phyloP scores from a whole-genome alignment of 768 basidiomycete species.

The Rhizopogon sp. region DNA sequence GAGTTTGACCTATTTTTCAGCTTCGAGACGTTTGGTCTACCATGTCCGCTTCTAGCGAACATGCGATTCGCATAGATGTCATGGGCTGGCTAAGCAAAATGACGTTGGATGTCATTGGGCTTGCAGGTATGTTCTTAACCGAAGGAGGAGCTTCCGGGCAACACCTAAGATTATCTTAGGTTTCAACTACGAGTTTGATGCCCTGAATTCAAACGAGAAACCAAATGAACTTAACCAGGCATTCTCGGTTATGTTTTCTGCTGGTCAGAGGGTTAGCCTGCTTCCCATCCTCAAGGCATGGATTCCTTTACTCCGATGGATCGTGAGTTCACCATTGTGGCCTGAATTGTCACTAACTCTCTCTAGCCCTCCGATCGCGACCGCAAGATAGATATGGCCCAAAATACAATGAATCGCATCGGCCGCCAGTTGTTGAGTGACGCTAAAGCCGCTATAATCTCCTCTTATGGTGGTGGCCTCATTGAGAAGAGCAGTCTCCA shows the following conservation, averaged over 20 bases:
- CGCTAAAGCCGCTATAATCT: slow-evolving; percentile 39
- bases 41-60: slow-evolving; percentile 23
- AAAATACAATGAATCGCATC: slow-evolving; percentile 42
- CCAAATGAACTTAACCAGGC: slow-evolving; percentile 29
- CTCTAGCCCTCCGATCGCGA: slow-evolving; percentile 16
- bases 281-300: slow-evolving; percentile 28
- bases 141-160: not conserved
- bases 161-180: slow-evolving; percentile 18
- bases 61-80: slow-evolving; percentile 23
- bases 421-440: slow-evolving; percentile 43
- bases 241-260: slow-evolving; percentile 25
- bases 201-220: slow-evolving; percentile 20
- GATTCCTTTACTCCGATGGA: slow-evolving; percentile 31
- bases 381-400: slow-evolving; percentile 22
- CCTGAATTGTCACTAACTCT: not conserved
- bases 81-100: slow-evolving; percentile 28
- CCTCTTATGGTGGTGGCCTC: slow-evolving; percentile 17
- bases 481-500: slow-evolving; percentile 29
- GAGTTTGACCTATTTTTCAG: slow-evolving; percentile 16
- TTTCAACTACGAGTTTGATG: slow-evolving; percentile 33
- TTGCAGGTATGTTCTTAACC: slow-evolving; percentile 25
- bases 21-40: slow-evolving; percentile 45
- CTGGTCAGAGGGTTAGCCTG: slow-evolving; percentile 8
- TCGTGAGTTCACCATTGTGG: slow-evolving; percentile 27
- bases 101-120: slow-evolving; percentile 40